These are phyloP conservation scores for Leccinum fibrillosum DNA, from an alignment of 768 basidiomycete species.

Conservation along the genomic window DNA sequence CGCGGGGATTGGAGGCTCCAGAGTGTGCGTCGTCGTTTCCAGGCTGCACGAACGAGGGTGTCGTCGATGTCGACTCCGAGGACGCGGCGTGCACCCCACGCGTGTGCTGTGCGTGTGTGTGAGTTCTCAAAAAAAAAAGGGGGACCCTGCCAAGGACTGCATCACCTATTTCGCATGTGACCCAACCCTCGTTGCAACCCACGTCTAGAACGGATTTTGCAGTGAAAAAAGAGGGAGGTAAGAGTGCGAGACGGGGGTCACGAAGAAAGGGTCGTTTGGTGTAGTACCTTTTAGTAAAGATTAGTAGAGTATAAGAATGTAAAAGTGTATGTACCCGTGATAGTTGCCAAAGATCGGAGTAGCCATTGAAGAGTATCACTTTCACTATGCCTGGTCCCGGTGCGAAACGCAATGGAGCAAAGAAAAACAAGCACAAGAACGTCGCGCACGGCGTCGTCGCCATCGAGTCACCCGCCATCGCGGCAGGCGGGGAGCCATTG, in stretches of 20 bases:
- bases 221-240: slow-evolving; percentile 52
- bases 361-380: not conserved
- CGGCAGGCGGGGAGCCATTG: not conserved
- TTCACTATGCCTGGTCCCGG: slow-evolving; percentile 28
- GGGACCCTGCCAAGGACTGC: not conserved
- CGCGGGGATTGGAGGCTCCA: slow-evolving; percentile 61
- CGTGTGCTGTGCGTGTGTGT: slow-evolving; percentile 50
- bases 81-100: slow-evolving; percentile 58
- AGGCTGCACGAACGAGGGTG: slow-evolving; percentile 68
- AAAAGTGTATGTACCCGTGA: slow-evolving; percentile 41
- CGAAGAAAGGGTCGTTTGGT: slow-evolving; percentile 58
- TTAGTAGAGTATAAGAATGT: too few species aligned
- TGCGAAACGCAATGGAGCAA: slow-evolving; percentile 16
- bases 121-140: not conserved
- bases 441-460: not conserved
- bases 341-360: slow-evolving; percentile 62
- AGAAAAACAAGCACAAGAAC: slow-evolving; percentile 18
- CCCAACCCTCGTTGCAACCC: slow-evolving; percentile 85
- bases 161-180: slow-evolving; percentile 82
- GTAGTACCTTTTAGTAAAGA: slow-evolving; percentile 55
- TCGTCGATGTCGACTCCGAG: slow-evolving; percentile 86
- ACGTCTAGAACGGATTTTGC: slow-evolving; percentile 71
- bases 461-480: not conserved
- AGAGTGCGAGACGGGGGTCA: slow-evolving; percentile 63
- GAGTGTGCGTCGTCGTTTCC: slow-evolving; percentile 63